Percentiles rank a stretch among this genome's conserved stretches.
These are phyloP conservation scores for Fomitopsis betulina DNA, from an alignment of 1,284 basidiomycete species.

Conservation along the genomic window DNA sequence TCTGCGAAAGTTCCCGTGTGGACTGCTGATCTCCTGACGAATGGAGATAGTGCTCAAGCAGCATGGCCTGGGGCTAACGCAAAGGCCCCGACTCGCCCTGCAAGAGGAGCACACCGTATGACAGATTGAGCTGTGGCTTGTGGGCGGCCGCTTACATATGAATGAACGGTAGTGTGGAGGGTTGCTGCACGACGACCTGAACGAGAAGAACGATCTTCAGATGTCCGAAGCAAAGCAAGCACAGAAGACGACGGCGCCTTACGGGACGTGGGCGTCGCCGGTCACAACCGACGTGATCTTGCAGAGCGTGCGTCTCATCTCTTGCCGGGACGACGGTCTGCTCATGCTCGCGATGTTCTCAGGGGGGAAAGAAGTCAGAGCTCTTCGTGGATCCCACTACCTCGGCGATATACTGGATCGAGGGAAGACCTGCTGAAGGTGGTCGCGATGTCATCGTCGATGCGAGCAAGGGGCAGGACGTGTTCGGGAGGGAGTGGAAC, in stretches of 20 bases:
- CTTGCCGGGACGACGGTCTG: neutral
- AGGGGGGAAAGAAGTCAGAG: conserved; percentile 43
- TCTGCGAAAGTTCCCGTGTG: neutral
- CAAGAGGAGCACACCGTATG: too few species aligned
- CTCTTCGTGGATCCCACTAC: conserved; percentile 52
- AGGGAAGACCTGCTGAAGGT: conserved; percentile 55
- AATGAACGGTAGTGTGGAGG: too few species aligned
- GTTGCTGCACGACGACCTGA: too few species aligned
- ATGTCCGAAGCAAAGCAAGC: neutral
- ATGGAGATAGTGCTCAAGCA: too few species aligned
- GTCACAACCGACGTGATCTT: conserved; percentile 36
- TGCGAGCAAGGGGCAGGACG: conserved; percentile 39
- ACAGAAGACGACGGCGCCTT: conserved; percentile 26
- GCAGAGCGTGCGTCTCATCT: conserved; percentile 38
- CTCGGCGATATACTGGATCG: conserved; percentile 53
- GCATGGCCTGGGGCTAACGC: too few species aligned
- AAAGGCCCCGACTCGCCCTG: too few species aligned
- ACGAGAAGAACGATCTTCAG: neutral
- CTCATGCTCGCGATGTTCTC: conserved; percentile 5
- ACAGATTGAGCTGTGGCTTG: too few species aligned
- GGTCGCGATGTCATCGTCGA: conserved; percentile 57
- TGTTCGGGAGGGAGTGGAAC: conserved; percentile 50
- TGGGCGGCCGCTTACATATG: too few species aligned
- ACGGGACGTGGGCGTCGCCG: conserved; percentile 34
- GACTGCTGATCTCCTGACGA: too few species aligned